These are phyloP conservation scores for Pyrus hybrid DNA, from an alignment of 331 rosid species.

Conservation along the genomic window DNA sequence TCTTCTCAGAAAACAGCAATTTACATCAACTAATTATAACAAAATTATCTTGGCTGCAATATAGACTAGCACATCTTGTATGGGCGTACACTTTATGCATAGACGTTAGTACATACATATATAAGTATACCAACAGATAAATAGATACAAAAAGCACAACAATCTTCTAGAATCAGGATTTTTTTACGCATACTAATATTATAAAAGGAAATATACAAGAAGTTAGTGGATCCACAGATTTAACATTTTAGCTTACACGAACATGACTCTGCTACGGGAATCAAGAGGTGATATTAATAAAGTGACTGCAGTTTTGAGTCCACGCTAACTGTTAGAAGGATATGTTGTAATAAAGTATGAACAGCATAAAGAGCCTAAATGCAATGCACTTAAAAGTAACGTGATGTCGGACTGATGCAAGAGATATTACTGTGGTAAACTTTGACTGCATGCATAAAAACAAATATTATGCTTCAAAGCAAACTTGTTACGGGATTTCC, in stretches of 20 bases:
- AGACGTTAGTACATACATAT: neutral
- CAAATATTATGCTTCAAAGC: neutral
- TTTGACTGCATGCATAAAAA: neutral
- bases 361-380: too few species aligned
- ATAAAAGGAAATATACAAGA: neutral
- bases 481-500: neutral
- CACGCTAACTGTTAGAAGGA: neutral
- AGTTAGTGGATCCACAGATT: neutral
- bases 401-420: neutral
- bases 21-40: neutral
- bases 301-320: neutral
- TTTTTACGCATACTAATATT: neutral
- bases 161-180: neutral
- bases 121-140: neutral
- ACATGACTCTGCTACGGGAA: neutral
- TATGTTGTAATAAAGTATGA: neutral
- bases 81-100: neutral
- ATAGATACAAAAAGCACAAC: neutral
- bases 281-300: neutral
- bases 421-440: neutral
- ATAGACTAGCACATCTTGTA: neutral
- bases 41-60: neutral
- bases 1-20: neutral
- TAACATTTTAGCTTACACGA: neutral
- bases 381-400: neutral